A percentile compares a stretch with the other conserved stretches of the same genome.
Conservation (phyloP, 805 yeast species). For the Zygotorulaspora danielsina region DNA sequence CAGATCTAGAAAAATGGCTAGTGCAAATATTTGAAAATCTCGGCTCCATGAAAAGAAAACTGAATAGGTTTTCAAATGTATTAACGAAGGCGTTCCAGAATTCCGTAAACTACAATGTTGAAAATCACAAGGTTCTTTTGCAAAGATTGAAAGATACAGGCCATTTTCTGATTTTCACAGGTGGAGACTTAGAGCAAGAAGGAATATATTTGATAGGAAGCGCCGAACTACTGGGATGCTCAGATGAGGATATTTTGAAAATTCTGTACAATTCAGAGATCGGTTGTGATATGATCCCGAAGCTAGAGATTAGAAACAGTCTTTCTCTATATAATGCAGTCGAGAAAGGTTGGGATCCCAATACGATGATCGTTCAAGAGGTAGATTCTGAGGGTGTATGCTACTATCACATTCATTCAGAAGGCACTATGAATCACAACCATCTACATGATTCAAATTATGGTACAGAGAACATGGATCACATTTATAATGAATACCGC, state of each 20-base stretch:
- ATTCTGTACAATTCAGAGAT: slow-evolving; percentile 46
- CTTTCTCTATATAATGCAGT: slow-evolving; percentile 25
- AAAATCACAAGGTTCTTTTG: slow-evolving; percentile 49
- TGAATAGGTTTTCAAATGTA: slow-evolving; percentile 69
- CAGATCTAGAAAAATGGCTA: slow-evolving; percentile 59
- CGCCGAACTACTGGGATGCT: slow-evolving; percentile 37
- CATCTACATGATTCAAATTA: slow-evolving; percentile 4
- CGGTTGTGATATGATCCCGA: slow-evolving; percentile 46
- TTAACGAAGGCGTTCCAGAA: slow-evolving; percentile 70
- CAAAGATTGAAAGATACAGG: slow-evolving; percentile 57
- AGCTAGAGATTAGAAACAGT: slow-evolving; percentile 31
- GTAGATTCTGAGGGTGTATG: slow-evolving; percentile 29
- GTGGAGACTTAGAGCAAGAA: slow-evolving; percentile 56
- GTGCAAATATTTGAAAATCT: slow-evolving; percentile 62
- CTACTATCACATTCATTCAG: slow-evolving; percentile 22
- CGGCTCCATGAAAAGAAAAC: slow-evolving; percentile 74
- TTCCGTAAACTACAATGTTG: slow-evolving; percentile 56
- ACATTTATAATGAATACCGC: slow-evolving; percentile 28
- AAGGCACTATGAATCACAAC: slow-evolving; percentile 10
- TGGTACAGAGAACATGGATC: slow-evolving; percentile 10
- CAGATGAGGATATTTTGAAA: slow-evolving; percentile 41
- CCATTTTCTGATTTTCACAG: slow-evolving; percentile 75
- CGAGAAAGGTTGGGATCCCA: slow-evolving; percentile 23
- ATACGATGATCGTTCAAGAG: slow-evolving; percentile 30
- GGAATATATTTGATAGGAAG: slow-evolving; percentile 83